These are phyloP conservation scores for Malassezia japonica DNA, from an alignment of 1,284 basidiomycete species.

Conservation along the genomic window DNA sequence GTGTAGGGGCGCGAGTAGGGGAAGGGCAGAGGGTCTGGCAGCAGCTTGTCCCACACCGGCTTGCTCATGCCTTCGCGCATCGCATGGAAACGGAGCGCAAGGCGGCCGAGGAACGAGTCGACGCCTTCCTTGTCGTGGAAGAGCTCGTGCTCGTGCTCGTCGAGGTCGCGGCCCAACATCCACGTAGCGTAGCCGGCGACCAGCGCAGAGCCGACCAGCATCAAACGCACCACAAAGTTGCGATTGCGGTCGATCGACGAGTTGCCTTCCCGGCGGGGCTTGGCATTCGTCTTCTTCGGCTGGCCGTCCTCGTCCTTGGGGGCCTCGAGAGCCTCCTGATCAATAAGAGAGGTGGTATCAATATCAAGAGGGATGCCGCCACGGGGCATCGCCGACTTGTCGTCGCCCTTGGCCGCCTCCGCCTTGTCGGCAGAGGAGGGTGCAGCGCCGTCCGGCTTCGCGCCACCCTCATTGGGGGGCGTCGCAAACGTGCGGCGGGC, in stretches of 20 bases:
- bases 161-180: conserved; percentile 18
- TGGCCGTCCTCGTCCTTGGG: conserved; percentile 4
- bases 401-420: not conserved
- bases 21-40: conserved; percentile 75
- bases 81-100: conserved; percentile 25
- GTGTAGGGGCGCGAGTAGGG: conserved; percentile 85
- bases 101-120: conserved; percentile 31
- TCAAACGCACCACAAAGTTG: conserved; percentile 3
- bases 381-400: not conserved
- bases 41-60: conserved; percentile 78
- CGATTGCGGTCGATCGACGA: conserved; percentile 3
- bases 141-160: conserved; percentile 14
- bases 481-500: not conserved
- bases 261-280: conserved; percentile 3
- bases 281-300: conserved; percentile 11
- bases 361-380: conserved; percentile 12
- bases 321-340: conserved; percentile 4
- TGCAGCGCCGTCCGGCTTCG: not conserved
- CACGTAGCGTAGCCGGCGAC: conserved; percentile 11
- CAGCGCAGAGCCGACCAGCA: conserved; percentile 1
- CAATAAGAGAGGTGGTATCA: conserved; percentile 13
- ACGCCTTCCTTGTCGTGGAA: conserved; percentile 21
- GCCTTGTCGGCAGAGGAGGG: not conserved
- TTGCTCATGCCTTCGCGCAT: conserved; percentile 36
- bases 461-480: not conserved